Base-by-base conservation (phyloP, 2,329 filamentous ascomycete species). In the Hirsutella thompsonii region DNA sequence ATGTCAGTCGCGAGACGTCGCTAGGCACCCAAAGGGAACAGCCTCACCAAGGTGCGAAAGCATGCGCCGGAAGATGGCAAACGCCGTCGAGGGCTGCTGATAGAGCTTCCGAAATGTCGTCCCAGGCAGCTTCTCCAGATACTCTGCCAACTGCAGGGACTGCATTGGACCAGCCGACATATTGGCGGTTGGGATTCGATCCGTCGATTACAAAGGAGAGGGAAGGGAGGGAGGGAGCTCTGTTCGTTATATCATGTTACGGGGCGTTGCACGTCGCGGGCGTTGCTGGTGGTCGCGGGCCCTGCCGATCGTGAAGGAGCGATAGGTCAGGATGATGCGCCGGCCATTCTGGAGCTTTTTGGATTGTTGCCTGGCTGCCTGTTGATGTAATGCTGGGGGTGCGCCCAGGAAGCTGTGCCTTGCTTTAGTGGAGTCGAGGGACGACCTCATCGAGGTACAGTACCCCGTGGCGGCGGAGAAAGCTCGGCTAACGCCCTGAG, bases 51-150 rank as follows among this genome's bases (percentile, higher is more conserved):
- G 67, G 56, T 93, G 84, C 43, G 92, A 87, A 44, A 98, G 75
- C 88, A 98, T 95, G 66, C 92, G 89, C 51, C 92, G 79, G 61
- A 96, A 96, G 55, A 98, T 89, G 50, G 92, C 92, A 49, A 98
- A 79, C 30, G 89, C 84, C 2, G 92, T 94, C 34, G 90, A 94
- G 23, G 92, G 92, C 69, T 95, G 89, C 66, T 89, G 83, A 70
- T 98, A 98, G 36, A 98, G 74, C 61, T 86, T 83, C 58, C 79
- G 78, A 62, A 96, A 94, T 29, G 87, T 93, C 34, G 84, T 87
- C 48, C 89, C 87, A 38, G 85, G 85, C 55, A 94, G 81, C 59
- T 81, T 79, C 72, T 96, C 89, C 59, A 96, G 81, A 64, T 94
- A 96, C 58, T 95, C 89, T 58, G 90, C 84, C 44, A 80, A 73